These are phyloP conservation scores for Calycina herbarum DNA, from an alignment of 2,329 filamentous ascomycete genomes.

Conservation along the genomic window DNA sequence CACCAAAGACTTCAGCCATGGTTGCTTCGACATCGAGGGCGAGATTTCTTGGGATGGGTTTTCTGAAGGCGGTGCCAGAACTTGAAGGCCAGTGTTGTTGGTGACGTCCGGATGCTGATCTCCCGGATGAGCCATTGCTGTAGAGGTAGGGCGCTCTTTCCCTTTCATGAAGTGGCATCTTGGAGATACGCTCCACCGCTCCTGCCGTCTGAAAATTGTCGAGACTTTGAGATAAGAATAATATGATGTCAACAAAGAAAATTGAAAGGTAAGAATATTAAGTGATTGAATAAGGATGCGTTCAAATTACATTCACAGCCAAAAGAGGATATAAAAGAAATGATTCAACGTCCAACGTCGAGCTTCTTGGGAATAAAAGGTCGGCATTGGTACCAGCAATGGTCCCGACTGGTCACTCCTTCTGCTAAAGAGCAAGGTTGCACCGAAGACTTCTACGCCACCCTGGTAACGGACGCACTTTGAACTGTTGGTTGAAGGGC, in stretches of 20 bases:
- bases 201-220: not conserved
- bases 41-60: not conserved
- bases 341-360: not conserved
- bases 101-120: not conserved
- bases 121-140: conserved; percentile 1
- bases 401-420: not conserved
- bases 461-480: not conserved
- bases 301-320: not conserved
- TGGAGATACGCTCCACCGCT: not conserved
- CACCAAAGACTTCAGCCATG: conserved; percentile 25
- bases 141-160: conserved; percentile 1
- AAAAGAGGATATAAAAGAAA: not conserved
- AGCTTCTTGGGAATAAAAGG: not conserved
- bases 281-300: not conserved
- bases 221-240: not conserved
- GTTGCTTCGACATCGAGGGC: conserved; percentile 31
- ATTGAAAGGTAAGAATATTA: not conserved
- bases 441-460: not conserved
- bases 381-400: not conserved
- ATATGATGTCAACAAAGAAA: not conserved
- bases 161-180: not conserved
- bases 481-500: not conserved
- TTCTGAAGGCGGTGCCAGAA: not conserved
- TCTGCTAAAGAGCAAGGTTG: not conserved
- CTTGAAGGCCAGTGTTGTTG: conserved; percentile 3